Evolutionary conservation across 2,329 filamentous ascomycete genomes (phyloP).

Genomic region (Calonectria pseudoreteaudii): DNA sequence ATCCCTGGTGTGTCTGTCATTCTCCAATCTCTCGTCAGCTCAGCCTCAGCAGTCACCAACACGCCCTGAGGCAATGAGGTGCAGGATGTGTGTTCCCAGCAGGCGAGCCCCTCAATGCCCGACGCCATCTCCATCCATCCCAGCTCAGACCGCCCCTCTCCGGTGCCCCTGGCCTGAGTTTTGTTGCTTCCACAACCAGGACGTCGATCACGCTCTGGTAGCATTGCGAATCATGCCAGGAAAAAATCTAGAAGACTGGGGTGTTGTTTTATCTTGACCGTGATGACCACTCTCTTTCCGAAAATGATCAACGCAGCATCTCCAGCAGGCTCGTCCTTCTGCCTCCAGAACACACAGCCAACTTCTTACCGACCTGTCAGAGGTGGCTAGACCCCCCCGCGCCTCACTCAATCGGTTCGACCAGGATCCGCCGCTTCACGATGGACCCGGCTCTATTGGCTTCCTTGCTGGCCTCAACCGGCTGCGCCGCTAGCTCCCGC

Average conservation of each 20-base stretch:
- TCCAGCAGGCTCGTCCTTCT: background rate
- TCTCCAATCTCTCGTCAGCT: constrained; percentile 5
- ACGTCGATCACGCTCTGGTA: constrained; percentile 15
- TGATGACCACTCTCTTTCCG: background rate
- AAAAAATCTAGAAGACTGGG: constrained; percentile 7
- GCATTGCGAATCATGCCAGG: background rate
- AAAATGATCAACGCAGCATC: background rate
- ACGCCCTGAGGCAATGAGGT: background rate
- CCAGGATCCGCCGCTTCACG: constrained; percentile 8
- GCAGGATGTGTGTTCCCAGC: background rate
- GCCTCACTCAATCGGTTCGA: constrained; percentile 17
- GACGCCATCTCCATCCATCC: constrained; percentile 18
- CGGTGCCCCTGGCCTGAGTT: constrained; percentile 12
- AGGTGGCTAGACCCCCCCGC: background rate
- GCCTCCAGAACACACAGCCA: background rate
- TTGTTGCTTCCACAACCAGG: background rate
- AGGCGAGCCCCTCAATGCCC: background rate
- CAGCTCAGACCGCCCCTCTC: constrained; percentile 11
- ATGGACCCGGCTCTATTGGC: constrained; percentile 5
- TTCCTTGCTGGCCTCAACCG: constrained; percentile 15
- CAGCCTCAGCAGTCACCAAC: background rate
- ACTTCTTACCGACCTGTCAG: background rate
- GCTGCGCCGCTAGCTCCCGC: constrained; percentile 24
- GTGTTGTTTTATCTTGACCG: background rate
- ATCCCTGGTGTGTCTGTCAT: background rate